phyloP scores from a whole-genome alignment of 768 basidiomycete species.

The Lentinus brumalis region DNA sequence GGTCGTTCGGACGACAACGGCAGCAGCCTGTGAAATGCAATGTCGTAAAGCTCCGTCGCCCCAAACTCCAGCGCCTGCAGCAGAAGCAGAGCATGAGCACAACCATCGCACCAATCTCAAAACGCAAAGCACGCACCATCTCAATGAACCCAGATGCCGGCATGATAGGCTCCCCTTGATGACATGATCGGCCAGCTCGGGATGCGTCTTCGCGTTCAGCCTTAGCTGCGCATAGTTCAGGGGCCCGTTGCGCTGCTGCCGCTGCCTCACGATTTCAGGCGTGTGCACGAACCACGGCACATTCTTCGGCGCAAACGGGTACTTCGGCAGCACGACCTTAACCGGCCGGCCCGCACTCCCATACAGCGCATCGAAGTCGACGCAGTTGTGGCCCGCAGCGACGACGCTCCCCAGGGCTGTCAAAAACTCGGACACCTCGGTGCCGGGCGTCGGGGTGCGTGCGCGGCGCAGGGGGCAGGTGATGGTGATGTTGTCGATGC shows the following conservation, averaged over 20 bases:
- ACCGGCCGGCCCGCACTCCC: constrained; percentile 18
- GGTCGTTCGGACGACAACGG: constrained; percentile 29
- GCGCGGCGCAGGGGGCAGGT: constrained; percentile 33
- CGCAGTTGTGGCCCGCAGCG: constrained; percentile 31
- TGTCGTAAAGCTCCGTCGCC: constrained; percentile 28
- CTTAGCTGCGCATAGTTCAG: constrained; percentile 38
- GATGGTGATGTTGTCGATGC: constrained; percentile 20
- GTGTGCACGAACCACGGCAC: constrained; percentile 27
- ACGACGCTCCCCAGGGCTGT: constrained; percentile 33
- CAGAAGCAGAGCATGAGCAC: neutral
- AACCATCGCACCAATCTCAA: constrained; percentile 17
- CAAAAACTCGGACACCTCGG: constrained; percentile 32
- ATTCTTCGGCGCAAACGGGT: constrained; percentile 36
- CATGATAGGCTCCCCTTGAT: constrained; percentile 49
- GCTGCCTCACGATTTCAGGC: constrained; percentile 22
- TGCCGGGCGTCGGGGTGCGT: constrained; percentile 23
- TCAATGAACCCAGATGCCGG: constrained; percentile 47
- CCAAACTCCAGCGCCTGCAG: constrained; percentile 41
- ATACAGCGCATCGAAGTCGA: constrained; percentile 38
- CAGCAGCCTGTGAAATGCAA: constrained; percentile 30
- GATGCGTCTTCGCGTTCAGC: constrained; percentile 40
- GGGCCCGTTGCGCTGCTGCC: constrained; percentile 34
- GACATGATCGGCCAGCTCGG: constrained; percentile 45
- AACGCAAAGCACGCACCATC: constrained; percentile 32
- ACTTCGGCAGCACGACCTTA: constrained; percentile 19